phyloP scores from a whole-genome alignment of 1,284 basidiomycete species.

The Anthracocystis walkeri region DNA sequence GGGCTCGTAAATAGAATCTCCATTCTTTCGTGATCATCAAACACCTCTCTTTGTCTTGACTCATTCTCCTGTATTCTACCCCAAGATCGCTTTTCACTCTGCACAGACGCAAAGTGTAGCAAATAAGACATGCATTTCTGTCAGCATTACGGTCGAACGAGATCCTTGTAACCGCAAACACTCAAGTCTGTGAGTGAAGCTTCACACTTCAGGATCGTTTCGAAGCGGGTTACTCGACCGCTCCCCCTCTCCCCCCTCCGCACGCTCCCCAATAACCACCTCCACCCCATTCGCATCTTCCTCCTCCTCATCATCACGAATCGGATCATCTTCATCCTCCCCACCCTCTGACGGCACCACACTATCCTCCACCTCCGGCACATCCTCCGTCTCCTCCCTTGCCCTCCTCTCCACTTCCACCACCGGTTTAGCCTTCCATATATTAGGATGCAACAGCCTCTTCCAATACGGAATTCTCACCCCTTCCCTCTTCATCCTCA shows the following conservation, averaged over 20 bases:
- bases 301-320: constrained; percentile 7
- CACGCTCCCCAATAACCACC: constrained; percentile 15
- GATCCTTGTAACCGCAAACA: background rate
- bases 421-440: constrained; percentile 36
- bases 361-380: constrained; percentile 16
- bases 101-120: background rate
- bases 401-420: constrained; percentile 1
- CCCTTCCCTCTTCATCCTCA: constrained; percentile 47
- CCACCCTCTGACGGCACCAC: background rate
- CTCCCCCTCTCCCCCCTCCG: background rate
- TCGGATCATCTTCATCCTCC: constrained; percentile 19
- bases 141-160: background rate
- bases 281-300: constrained; percentile 6
- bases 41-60: constrained; percentile 3
- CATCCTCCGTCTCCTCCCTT: constrained; percentile 43
- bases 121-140: background rate
- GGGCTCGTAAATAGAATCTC: constrained; percentile 28
- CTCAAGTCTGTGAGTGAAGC: background rate
- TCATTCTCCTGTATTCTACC: constrained; percentile 21
- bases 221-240: constrained; percentile 24
- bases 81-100: background rate
- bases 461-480: constrained; percentile 55
- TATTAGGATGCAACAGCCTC: constrained; percentile 40
- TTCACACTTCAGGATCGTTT: constrained; percentile 3
- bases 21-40: background rate